A percentile compares a stretch with the other conserved stretches of the same genome.
Evolutionary conservation across 1,284 basidiomycete species (phyloP).

Genomic region (Vanrija sp.): DNA sequence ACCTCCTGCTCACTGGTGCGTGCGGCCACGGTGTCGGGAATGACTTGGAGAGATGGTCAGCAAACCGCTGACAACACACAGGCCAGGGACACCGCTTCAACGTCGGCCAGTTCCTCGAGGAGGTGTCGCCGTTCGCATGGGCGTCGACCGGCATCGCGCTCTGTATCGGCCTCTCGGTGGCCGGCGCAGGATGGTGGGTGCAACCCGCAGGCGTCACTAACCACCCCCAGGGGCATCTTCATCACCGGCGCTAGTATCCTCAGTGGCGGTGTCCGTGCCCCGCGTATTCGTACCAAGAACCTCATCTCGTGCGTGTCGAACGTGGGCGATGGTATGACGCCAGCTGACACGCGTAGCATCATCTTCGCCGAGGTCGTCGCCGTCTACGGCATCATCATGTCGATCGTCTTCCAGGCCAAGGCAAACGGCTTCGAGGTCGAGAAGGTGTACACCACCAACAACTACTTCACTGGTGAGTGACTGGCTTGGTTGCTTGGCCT

Average conservation of each 20-base stretch:
- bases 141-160: slow-evolving; percentile 85
- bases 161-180: slow-evolving; percentile 87
- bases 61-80: slow-evolving; percentile 36
- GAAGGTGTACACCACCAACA: slow-evolving; percentile 69
- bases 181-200: slow-evolving; percentile 89
- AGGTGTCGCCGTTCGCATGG: slow-evolving; percentile 91
- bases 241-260: slow-evolving; percentile 92
- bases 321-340: too few relatives aligned
- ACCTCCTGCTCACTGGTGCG: slow-evolving; percentile 79
- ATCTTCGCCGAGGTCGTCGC: slow-evolving; percentile 99
- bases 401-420: slow-evolving; percentile 87
- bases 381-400: slow-evolving; percentile 83
- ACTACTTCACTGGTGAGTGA: slow-evolving; percentile 83
- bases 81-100: slow-evolving; percentile 87
- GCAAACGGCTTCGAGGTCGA: slow-evolving; percentile 59
- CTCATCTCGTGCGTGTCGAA: slow-evolving; percentile 71
- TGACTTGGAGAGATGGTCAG: too few relatives aligned
- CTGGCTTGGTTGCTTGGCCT: too few relatives aligned
- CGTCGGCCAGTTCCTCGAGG: slow-evolving; percentile 84
- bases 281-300: slow-evolving; percentile 95
- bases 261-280: slow-evolving; percentile 90
- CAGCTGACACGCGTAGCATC: slow-evolving; percentile 58
- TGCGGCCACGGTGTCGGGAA: neutral
- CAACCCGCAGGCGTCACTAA: neutral
- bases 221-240: slow-evolving; percentile 86